phyloP scores from a whole-genome alignment of 2,329 filamentous ascomycete genomes.

The Colletotrichum truncatum region DNA sequence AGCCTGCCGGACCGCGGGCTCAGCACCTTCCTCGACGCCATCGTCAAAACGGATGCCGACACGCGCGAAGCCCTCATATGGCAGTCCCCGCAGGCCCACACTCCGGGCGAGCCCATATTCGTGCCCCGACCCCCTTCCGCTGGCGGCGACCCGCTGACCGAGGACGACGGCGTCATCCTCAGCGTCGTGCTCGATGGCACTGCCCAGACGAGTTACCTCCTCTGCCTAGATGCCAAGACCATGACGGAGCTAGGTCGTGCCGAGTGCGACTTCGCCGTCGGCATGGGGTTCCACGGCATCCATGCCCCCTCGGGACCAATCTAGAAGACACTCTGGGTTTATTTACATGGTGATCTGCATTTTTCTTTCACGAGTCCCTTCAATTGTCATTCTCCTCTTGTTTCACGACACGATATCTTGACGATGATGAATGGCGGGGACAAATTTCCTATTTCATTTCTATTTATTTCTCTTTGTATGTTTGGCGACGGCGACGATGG shows the following conservation, averaged over 20 bases:
- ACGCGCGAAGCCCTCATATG: conserved; percentile 64
- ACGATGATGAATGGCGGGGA: not conserved
- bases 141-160: conserved; percentile 44
- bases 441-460: no score
- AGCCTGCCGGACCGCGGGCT: conserved; percentile 63
- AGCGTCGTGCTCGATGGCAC: conserved; percentile 71
- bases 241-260: conserved; percentile 73
- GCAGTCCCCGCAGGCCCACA: conserved; percentile 66
- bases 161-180: conserved; percentile 72
- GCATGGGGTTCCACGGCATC: conserved; percentile 72
- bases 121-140: conserved; percentile 48
- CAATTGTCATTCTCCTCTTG: not conserved
- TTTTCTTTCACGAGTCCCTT: no score
- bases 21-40: conserved; percentile 68
- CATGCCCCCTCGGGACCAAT: conserved; percentile 44
- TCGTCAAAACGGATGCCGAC: conserved; percentile 72
- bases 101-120: conserved; percentile 76
- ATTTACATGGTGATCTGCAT: not conserved
- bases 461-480: no score
- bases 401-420: not conserved
- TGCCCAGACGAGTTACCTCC: conserved; percentile 68
- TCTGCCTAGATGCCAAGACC: conserved; percentile 70
- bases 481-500: no score
- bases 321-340: not conserved
- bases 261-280: conserved; percentile 67